phyloP scores from a whole-genome alignment of 2,329 filamentous ascomycete species.

The Penicillium brasilianum region DNA sequence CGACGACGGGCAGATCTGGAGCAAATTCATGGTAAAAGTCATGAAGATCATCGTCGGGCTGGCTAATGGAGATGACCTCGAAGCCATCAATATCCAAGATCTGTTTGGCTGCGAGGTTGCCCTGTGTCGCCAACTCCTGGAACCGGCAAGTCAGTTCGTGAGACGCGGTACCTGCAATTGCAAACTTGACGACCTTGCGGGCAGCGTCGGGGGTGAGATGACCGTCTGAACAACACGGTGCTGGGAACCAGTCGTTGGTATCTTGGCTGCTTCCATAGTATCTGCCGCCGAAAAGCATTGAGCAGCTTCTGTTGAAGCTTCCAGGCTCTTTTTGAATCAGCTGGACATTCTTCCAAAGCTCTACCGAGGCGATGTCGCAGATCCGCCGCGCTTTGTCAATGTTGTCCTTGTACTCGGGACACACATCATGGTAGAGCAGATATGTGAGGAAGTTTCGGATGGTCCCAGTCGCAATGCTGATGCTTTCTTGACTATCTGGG shows the following conservation, averaged over 20 bases:
- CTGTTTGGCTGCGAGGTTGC: constrained; percentile 49
- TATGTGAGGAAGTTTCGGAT: constrained; percentile 90
- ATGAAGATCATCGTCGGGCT: constrained; percentile 51
- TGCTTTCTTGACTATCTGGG: constrained; percentile 57
- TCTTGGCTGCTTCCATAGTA: constrained; percentile 39
- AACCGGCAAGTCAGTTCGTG: constrained; percentile 47
- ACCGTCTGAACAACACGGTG: neutral
- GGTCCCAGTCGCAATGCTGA: constrained; percentile 68
- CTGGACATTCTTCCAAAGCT: constrained; percentile 66
- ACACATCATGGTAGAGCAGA: constrained; percentile 81
- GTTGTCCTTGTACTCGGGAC: constrained; percentile 75
- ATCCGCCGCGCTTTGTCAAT: constrained; percentile 68
- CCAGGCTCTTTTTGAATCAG: constrained; percentile 68
- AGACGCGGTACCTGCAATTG: constrained; percentile 53
- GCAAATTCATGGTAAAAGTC: constrained; percentile 55
- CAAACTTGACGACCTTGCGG: constrained; percentile 56
- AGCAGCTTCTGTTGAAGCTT: constrained; percentile 77
- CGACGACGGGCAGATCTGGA: constrained; percentile 56
- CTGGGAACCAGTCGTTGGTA: neutral
- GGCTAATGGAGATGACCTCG: constrained; percentile 62
- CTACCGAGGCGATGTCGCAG: constrained; percentile 69
- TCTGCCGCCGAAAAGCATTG: constrained; percentile 67
- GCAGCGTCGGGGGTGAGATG: constrained; percentile 54
- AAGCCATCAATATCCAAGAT: constrained; percentile 61
- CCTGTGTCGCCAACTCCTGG: constrained; percentile 39